Evolutionary conservation across 495 filamentous ascomycete genomes (phyloP), one percentile per base, ranked within the genome.

Genomic region (Aspergillus affinis): DNA sequence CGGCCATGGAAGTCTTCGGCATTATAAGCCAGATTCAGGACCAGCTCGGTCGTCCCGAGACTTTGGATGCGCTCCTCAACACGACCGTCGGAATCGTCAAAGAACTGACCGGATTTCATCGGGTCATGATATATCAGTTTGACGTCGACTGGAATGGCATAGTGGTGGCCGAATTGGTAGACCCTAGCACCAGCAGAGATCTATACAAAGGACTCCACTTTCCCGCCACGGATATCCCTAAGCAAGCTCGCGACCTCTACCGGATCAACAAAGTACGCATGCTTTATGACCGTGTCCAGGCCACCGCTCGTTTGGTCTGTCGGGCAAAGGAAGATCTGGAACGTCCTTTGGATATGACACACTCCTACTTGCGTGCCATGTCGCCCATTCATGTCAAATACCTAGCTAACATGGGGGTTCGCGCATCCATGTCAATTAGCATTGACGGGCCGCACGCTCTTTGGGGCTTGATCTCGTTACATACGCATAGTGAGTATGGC

Each of bases 51-150:
- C 63, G 72, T 30, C 61, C 75, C 6, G 55, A 72, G 29, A 71
- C 58, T 50, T 44, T 77, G 6, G 74, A 96, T 88, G 62, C 92
- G 88, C 62, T 79, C 1, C 56, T 79, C 17, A 74, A 78, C 26
- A 75, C 65, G 0, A 71, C 75, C 0, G 63, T 72, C 0, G 74
- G 76, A 1, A 57, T 78, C 8, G 76, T 75, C 1, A 77, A 95
- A 67, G 92, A 97, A 61, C 71, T 98, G 29, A 96, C 91, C 0
- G 92, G 93, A 0, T 98, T 97, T 64, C 92, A 96, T 65, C 89
- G 92, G 2, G 89, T 96, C 10, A 89, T 97, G 88, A 82, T 98
- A 17, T 97, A 96, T 71, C 92, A 95, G 65, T 98, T 97, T 61
- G 93, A 98, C 69, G 79, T 84, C 48, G 69, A 78, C 3, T 93